Conservation (phyloP, 495 filamentous ascomycete species). For the Aspergillus affinis region DNA sequence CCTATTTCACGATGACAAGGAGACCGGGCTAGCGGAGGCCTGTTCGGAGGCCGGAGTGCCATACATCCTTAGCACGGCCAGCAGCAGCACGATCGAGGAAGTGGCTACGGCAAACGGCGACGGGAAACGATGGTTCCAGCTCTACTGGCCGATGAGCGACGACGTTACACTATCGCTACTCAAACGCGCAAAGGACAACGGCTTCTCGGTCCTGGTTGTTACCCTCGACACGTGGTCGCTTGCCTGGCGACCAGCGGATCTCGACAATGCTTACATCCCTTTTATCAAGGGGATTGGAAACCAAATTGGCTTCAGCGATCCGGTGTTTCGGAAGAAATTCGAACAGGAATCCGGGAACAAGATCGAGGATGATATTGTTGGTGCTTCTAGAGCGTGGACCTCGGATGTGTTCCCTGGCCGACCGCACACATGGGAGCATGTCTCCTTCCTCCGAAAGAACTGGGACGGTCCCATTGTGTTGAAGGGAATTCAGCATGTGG, state of each 20-base stretch:
- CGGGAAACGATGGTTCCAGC: slow-evolving; percentile 60
- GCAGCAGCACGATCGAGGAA: slow-evolving; percentile 56
- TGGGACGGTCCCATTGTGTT: slow-evolving; percentile 62
- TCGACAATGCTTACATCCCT: slow-evolving; percentile 60
- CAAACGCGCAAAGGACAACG: slow-evolving; percentile 56
- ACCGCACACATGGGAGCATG: slow-evolving; percentile 57
- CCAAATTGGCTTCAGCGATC: slow-evolving; percentile 53
- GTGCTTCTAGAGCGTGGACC: slow-evolving; percentile 50
- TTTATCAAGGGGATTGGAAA: slow-evolving; percentile 47
- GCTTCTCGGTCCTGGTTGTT: slow-evolving; percentile 47
- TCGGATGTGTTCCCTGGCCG: slow-evolving; percentile 47
- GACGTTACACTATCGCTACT: slow-evolving; percentile 60
- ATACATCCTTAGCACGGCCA: slow-evolving; percentile 58
- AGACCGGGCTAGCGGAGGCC: slow-evolving; percentile 51
- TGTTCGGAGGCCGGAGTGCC: slow-evolving; percentile 53
- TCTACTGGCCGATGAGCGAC: slow-evolving; percentile 66
- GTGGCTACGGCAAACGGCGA: slow-evolving; percentile 44
- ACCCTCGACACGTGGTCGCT: slow-evolving; percentile 45
- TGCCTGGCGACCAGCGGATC: slow-evolving; percentile 60
- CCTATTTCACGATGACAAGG: slow-evolving; percentile 57
- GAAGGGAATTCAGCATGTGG: slow-evolving; percentile 51
- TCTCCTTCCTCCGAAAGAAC: slow-evolving; percentile 53
- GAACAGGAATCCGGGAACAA: slow-evolving; percentile 44
- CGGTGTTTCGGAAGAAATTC: slow-evolving; percentile 59
- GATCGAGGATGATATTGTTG: slow-evolving; percentile 49